Evolutionary conservation across 768 basidiomycete genomes (phyloP).

Genomic region (Tricholoma furcatifolium): DNA sequence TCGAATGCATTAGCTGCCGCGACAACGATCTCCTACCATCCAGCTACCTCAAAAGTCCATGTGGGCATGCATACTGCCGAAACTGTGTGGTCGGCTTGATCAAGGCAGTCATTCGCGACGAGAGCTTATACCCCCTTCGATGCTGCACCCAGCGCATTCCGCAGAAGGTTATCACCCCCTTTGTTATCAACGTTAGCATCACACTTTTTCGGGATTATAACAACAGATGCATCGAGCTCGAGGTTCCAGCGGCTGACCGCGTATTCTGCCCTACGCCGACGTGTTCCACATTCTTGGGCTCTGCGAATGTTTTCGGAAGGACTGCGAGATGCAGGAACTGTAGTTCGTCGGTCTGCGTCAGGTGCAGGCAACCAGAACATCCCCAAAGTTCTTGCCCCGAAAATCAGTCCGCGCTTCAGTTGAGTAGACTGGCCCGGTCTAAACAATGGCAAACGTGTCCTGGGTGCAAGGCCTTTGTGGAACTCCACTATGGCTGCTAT

Average conservation of each 20-base stretch:
- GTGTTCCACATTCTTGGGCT: slow-evolving; percentile 43
- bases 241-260: slow-evolving; percentile 14
- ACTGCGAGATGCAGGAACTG: slow-evolving; percentile 40
- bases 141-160: slow-evolving; percentile 34
- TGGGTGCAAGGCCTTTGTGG: slow-evolving; percentile 53
- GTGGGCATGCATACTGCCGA: slow-evolving; percentile 36
- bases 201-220: slow-evolving; percentile 4
- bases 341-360: slow-evolving; percentile 35
- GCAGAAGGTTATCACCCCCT: slow-evolving; percentile 12
- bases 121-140: slow-evolving; percentile 38
- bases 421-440: slow-evolving; percentile 43
- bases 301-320: slow-evolving; percentile 15
- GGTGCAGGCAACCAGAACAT: slow-evolving; percentile 51
- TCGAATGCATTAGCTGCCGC: slow-evolving; percentile 15
- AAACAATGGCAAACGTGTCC: slow-evolving; percentile 66
- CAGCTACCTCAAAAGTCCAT: slow-evolving; percentile 26
- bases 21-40: slow-evolving; percentile 3
- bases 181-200: background rate
- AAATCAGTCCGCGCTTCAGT: slow-evolving; percentile 38
- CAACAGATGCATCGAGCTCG: slow-evolving; percentile 15
- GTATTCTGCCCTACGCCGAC: slow-evolving; percentile 30
- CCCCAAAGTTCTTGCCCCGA: slow-evolving; percentile 36
- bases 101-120: slow-evolving; percentile 35
- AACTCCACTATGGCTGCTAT: slow-evolving; percentile 58
- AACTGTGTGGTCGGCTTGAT: slow-evolving; percentile 32